Base-by-base conservation (phyloP, 23 red algal genomes). In the Cyanidioschyzon merolae region DNA sequence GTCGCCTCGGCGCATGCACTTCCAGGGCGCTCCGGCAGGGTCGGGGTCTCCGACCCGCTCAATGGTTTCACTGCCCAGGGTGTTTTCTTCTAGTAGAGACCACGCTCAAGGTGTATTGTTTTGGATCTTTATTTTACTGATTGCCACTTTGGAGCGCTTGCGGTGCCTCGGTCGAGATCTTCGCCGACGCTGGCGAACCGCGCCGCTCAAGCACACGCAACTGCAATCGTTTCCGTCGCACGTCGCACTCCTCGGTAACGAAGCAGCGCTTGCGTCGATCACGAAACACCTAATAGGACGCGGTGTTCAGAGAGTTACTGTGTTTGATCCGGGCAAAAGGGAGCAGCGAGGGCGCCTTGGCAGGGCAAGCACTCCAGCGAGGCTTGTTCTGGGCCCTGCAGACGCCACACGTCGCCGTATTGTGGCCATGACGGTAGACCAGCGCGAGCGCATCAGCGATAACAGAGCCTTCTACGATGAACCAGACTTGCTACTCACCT, bases 271-370 rank as follows among this genome's bases (percentile, higher is more conserved):
- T 27, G 29, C 7, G 21, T 27, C n/a, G 12, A 25, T 71, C 7
- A 32, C 29, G 12, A 7, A 35, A 7, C 16, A 32, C 12, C 63
- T 71, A 3, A 12, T 71, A 3, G 29, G 3, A 35, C n/a, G n/a
- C 29, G 63, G 63, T 12, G 63, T 71, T 7, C 63, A 71, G 63
- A 25, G 29, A 35, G 63, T 71, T 25, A 71, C 63, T 27, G 63
- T 35, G 16, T 71, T 17, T 35, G 63, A 71, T 35, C 29, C 16
- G 63, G n/a, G 29, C 12, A 25, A 35, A 3, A 32, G 7, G 12
- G 63, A 71, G 12, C 7, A 54, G 21, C 45, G 45, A 54, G 12
- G 45, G 21, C 45, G 12, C 7, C 45, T 54, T 54, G 45, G 7
- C 45, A n/a, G 45, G 45, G 21, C 45, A 7, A 21, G 45, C 45